phyloP scores from a whole-genome alignment of 1,284 basidiomycete genomes.

The Ustilago sp. region DNA sequence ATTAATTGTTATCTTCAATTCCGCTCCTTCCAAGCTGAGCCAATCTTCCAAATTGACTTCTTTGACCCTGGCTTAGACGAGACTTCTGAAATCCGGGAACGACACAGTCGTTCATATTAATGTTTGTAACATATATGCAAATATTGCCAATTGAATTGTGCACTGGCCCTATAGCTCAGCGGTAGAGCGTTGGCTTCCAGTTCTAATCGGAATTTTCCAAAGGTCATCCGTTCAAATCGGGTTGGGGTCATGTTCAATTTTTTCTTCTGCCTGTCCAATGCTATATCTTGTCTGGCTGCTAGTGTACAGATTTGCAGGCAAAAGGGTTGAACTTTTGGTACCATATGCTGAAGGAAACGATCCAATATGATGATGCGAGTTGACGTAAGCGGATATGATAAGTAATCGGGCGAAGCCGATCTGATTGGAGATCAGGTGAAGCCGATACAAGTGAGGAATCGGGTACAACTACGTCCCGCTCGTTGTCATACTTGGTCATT shows the following conservation, averaged over 20 bases:
- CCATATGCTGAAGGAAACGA: too few relatives aligned
- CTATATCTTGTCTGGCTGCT: neutral
- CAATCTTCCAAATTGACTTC: conserved; percentile 22
- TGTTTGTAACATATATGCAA: neutral
- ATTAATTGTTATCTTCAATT: too few relatives aligned
- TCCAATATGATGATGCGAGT: too few relatives aligned
- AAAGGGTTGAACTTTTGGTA: too few relatives aligned
- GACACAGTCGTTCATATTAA: neutral
- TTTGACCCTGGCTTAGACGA: conserved; percentile 8
- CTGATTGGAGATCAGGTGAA: too few relatives aligned
- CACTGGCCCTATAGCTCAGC: conserved; percentile 31
- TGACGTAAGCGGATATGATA: too few relatives aligned
- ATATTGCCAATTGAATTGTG: neutral
- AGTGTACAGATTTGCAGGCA: neutral
- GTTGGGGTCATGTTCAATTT: conserved; percentile 40
- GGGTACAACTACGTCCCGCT: too few relatives aligned
- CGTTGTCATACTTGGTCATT: too few relatives aligned
- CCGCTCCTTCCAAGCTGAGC: neutral
- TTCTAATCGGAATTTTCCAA: conserved; percentile 33
- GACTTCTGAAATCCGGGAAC: neutral
- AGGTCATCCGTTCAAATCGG: conserved; percentile 56
- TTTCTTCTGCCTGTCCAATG: neutral
- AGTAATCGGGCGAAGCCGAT: too few relatives aligned
- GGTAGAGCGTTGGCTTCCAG: conserved; percentile 51
- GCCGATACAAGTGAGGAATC: too few relatives aligned